phyloP scores from a whole-genome alignment of 1,284 basidiomycete species.

The Exobasidium cylindrosporum region DNA sequence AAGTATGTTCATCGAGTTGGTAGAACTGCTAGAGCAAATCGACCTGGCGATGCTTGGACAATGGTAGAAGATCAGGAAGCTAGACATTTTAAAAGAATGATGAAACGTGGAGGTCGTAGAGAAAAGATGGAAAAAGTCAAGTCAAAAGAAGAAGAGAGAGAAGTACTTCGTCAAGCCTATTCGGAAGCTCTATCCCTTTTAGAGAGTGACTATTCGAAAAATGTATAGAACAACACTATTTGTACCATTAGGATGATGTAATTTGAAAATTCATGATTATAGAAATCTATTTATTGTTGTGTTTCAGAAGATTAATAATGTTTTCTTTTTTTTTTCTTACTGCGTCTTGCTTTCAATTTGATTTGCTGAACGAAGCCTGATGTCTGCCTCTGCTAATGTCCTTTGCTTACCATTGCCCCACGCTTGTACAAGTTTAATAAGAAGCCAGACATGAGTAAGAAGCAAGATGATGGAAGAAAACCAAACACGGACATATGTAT shows the following conservation, averaged over 20 bases:
- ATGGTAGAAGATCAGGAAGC: constrained; percentile 89
- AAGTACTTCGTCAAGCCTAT: neutral
- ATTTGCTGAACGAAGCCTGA: too few species aligned
- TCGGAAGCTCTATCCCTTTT: neutral
- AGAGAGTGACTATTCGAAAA: neutral
- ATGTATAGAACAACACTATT: too few species aligned
- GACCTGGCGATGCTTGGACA: constrained; percentile 83
- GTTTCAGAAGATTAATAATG: neutral
- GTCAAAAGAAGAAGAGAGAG: neutral
- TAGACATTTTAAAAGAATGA: constrained; percentile 4
- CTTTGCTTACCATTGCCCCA: constrained; percentile 21
- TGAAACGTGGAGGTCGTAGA: constrained; percentile 8
- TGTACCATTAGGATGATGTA: too few species aligned
- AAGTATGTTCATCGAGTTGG: constrained; percentile 97
- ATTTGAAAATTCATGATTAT: too few species aligned
- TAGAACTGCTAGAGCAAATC: constrained; percentile 85
- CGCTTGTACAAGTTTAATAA: constrained; percentile 31
- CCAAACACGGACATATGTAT: constrained; percentile 44
- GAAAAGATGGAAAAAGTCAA: constrained; percentile 13
- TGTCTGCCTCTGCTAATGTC: neutral
- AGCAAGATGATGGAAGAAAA: constrained; percentile 36
- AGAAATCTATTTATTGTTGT: too few species aligned
- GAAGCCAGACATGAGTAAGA: constrained; percentile 27
- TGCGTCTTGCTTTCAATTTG: neutral
- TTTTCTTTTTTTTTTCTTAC: neutral